Base-by-base conservation (phyloP, 2,329 filamentous ascomycete genomes). In the Fusarium torulosum region DNA sequence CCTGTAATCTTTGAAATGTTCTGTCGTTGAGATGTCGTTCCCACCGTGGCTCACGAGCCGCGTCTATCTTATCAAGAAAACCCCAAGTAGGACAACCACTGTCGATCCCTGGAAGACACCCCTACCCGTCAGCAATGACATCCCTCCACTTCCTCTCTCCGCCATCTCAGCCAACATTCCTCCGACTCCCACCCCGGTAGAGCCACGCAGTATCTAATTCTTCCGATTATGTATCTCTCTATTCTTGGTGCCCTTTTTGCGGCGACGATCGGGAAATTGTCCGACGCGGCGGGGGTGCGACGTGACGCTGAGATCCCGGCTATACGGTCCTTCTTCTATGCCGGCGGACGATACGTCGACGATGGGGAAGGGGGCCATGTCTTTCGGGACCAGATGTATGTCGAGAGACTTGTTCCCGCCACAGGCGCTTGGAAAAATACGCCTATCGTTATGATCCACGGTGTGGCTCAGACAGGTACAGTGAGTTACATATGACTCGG, bases 341-440 rank as follows among this genome's bases (percentile, higher is more conserved):
- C 55, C 2, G 68, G 70, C 1, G 70, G 70, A 0, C 45, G 25
- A 5, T 72, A 72, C n/a, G 70, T 67, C 11, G 49, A 70, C 25
- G 66, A 72, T 38, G 70, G 57, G 7, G 33, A 66, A 1, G 67
- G 63, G 1, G 66, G 68, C 1, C 70, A 70, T 50, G 42, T 72
- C 19, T 69, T 72, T 41, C 61, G 53, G 7, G 70, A 69, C 25
- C 70, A 72, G 29, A 72, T 72, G 70, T 72, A 72, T 19, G 66
- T 72, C 19, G 70, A 72, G 53, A 71, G 71, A 42, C 53, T 72
- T 10, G 42, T 52, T 3, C 68, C 70, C 0, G 42, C 41, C 5
- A 51, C 23, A 6, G 70, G 68, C 8, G 46, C 37, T 19, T 54
- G 33, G 25, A 59, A 66, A n/a, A 38, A 59, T 2, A 50, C 56